These are phyloP conservation scores for Canavalia ensiformis DNA, from an alignment of 306 rosid genomes.

Conservation along the genomic window DNA sequence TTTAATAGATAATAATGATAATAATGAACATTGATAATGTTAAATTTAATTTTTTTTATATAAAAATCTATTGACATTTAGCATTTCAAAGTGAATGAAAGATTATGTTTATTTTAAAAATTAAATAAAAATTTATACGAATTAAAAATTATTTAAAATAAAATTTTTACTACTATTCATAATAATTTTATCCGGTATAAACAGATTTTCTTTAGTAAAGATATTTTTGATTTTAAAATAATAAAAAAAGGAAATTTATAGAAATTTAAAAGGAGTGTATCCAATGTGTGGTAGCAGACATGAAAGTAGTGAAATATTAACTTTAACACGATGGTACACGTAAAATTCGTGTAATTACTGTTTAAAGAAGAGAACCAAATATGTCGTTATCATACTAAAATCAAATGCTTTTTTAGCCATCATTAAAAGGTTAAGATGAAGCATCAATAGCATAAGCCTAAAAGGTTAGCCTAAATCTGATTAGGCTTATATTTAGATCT, in stretches of 20 bases:
- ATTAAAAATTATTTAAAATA: neutral
- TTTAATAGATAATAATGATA: too few relatives aligned
- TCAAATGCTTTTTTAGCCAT: constrained; percentile 15
- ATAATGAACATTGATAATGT: too few relatives aligned
- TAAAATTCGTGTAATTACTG: constrained; percentile 9
- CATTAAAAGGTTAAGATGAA: constrained; percentile 43
- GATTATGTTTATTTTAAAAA: neutral
- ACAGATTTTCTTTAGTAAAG: too few relatives aligned
- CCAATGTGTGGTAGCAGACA: too few relatives aligned
- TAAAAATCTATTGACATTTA: neutral
- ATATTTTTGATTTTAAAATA: too few relatives aligned
- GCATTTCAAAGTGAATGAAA: neutral
- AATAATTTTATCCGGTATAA: too few relatives aligned
- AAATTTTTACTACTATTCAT: too few relatives aligned
- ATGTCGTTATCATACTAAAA: constrained; percentile 28
- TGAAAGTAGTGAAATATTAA: neutral
- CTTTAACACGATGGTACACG: neutral
- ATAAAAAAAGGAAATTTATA: too few relatives aligned
- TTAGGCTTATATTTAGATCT: constrained; percentile 44
- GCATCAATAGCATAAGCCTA: constrained; percentile 41
- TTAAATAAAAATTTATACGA: neutral
- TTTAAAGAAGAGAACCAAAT: constrained; percentile 25
- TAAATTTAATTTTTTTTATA: too few relatives aligned
- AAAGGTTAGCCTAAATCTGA: constrained; percentile 34
- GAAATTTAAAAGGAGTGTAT: too few relatives aligned